A percentile compares a stretch with the other conserved stretches of the same genome.
phyloP scores from a whole-genome alignment of 2,329 filamentous ascomycete species.

The Escovopsis sp. region DNA sequence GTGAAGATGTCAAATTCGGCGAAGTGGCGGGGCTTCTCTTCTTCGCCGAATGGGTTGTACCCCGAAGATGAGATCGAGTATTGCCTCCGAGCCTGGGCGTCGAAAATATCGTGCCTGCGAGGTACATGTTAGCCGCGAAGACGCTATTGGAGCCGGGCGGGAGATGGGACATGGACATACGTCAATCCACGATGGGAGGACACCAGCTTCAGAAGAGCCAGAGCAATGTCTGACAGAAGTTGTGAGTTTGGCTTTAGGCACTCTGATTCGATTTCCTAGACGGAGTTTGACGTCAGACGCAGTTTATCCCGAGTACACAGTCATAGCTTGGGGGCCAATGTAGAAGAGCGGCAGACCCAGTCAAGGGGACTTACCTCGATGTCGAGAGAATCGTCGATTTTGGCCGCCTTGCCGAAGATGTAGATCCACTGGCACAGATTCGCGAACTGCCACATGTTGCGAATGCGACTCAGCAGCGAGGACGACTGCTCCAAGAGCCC shows the following conservation, averaged over 20 bases:
- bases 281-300: neutral
- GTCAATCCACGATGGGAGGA: constrained; percentile 87
- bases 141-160: constrained; percentile 4
- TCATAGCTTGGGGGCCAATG: neutral
- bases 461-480: constrained; percentile 33
- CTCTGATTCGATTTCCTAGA: constrained; percentile 73
- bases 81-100: constrained; percentile 84
- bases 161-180: constrained; percentile 36
- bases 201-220: constrained; percentile 79
- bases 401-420: constrained; percentile 77
- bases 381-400: constrained; percentile 77
- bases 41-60: constrained; percentile 72
- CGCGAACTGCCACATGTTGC: constrained; percentile 93
- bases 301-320: neutral
- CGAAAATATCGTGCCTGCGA: constrained; percentile 69
- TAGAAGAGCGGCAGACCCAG: too few relatives aligned
- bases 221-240: constrained; percentile 64
- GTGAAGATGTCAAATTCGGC: constrained; percentile 67
- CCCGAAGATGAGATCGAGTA: constrained; percentile 68
- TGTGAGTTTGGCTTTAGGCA: constrained; percentile 69
- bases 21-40: constrained; percentile 60
- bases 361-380: constrained; percentile 53
- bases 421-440: constrained; percentile 88
- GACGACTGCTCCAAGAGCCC: neutral
- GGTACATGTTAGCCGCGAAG: constrained; percentile 4